Percentiles rank a stretch among this genome's conserved stretches.
phyloP scores from a whole-genome alignment of 2,329 filamentous ascomycete genomes.

The Colletotrichum trifolii region DNA sequence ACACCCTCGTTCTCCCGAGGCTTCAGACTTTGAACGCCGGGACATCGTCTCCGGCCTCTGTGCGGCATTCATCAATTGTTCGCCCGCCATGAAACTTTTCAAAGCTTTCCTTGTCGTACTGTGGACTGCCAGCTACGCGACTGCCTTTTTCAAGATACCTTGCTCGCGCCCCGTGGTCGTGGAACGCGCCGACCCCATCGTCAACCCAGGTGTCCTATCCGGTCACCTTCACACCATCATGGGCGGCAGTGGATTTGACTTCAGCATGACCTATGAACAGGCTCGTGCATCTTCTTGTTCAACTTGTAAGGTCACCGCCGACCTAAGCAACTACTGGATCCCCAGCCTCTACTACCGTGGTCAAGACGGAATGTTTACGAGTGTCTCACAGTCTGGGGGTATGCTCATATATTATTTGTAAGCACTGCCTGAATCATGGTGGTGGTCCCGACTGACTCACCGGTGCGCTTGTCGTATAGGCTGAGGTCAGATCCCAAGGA shows the following conservation, averaged over 20 bases:
- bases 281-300: conserved; percentile 69
- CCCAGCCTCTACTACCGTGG: conserved; percentile 65
- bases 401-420: conserved; percentile 62
- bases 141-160: conserved; percentile 36
- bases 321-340: conserved; percentile 77
- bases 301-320: conserved; percentile 70
- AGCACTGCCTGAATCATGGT: conserved; percentile 37
- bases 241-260: conserved; percentile 70
- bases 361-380: conserved; percentile 65
- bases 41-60: too few species aligned
- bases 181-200: conserved; percentile 69
- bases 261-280: conserved; percentile 62
- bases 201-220: conserved; percentile 63
- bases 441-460: background rate
- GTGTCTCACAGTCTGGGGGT: conserved; percentile 56
- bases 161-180: conserved; percentile 36
- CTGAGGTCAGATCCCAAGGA: conserved; percentile 54
- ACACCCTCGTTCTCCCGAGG: too few species aligned
- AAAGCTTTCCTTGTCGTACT: conserved; percentile 11
- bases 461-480: conserved; percentile 35
- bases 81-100: conserved; percentile 6
- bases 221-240: conserved; percentile 70
- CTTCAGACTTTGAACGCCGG: too few species aligned
- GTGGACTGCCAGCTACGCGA: conserved; percentile 8
- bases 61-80: too few species aligned